Conservation (phyloP, 352 stramenopile genomes). For the Phytophthora aleatoria region DNA sequence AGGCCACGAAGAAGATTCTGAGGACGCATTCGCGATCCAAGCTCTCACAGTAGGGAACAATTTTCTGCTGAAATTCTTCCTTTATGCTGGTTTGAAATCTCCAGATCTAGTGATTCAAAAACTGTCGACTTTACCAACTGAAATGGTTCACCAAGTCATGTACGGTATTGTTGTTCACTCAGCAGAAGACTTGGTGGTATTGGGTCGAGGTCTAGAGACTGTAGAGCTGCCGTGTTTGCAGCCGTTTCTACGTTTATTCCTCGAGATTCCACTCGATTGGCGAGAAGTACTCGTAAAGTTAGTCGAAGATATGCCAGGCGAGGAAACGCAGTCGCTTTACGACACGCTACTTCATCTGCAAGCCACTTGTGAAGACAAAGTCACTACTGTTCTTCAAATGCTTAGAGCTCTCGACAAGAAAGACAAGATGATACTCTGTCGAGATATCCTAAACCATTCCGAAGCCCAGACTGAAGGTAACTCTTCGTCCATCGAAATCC, state of each 20-base stretch:
- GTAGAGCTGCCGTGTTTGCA: conserved; percentile 29
- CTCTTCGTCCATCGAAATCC: conserved; percentile 10
- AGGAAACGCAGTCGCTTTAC: conserved; percentile 44
- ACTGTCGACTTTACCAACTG: conserved; percentile 34
- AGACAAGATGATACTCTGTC: conserved; percentile 49
- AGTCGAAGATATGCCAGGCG: conserved; percentile 48
- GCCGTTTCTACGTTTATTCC: conserved; percentile 46
- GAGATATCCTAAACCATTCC: conserved; percentile 27
- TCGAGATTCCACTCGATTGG: conserved; percentile 28
- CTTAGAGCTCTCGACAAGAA: conserved; percentile 35
- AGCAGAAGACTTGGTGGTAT: conserved; percentile 35
- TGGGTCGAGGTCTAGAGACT: conserved; percentile 54
- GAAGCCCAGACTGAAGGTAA: conserved; percentile 14
- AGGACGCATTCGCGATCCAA: conserved; percentile 11
- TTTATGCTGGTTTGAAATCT: conserved; percentile 41
- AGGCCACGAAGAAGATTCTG: conserved; percentile 4
- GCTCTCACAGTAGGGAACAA: conserved; percentile 2
- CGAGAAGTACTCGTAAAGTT: conserved; percentile 44
- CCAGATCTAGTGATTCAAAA: conserved; percentile 56
- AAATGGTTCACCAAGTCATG: conserved; percentile 34
- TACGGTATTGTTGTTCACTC: conserved; percentile 32
- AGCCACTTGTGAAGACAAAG: conserved; percentile 6
- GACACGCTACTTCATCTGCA: conserved; percentile 42
- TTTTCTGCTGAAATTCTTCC: conserved; percentile 56
- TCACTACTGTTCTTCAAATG: conserved; percentile 49